phyloP scores from a whole-genome alignment of 306 rosid genomes.

The Coriaria nepalensis region DNA sequence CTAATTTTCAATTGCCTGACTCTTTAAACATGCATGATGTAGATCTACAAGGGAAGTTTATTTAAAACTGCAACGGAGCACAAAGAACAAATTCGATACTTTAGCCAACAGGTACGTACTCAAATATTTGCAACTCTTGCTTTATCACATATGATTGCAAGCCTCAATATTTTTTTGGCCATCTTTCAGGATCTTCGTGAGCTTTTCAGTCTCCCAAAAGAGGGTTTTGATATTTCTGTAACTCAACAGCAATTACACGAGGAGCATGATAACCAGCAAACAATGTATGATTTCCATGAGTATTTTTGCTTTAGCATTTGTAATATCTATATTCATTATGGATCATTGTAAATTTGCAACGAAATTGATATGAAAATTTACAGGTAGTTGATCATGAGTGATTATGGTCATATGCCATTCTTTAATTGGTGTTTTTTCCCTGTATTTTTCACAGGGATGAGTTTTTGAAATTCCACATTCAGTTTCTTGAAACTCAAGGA shows the following conservation, averaged over 20 bases:
- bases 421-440: no score
- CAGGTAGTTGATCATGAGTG: no score
- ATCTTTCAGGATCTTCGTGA: conserved; percentile 70
- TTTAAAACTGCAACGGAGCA: conserved; percentile 91
- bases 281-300: conserved; percentile 36
- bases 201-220: conserved; percentile 78
- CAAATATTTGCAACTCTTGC: not conserved
- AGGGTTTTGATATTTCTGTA: conserved; percentile 86
- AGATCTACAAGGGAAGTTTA: conserved; percentile 80
- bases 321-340: no score
- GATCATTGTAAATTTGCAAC: no score
- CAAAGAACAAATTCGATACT: conserved; percentile 85
- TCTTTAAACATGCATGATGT: conserved; percentile 11
- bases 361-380: no score
- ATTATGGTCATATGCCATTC: no score
- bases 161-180: conserved; percentile 6
- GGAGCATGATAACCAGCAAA: conserved; percentile 60
- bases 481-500: conserved; percentile 57
- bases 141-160: conserved; percentile 2
- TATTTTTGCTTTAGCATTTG: not conserved
- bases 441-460: conserved; percentile 36
- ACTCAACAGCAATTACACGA: conserved; percentile 76
- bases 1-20: no score
- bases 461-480: conserved; percentile 39
- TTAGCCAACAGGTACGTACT: conserved; percentile 72